These are phyloP conservation scores for Sonneratia caseolaris DNA, from an alignment of 345 rosid species.

Conservation along the genomic window DNA sequence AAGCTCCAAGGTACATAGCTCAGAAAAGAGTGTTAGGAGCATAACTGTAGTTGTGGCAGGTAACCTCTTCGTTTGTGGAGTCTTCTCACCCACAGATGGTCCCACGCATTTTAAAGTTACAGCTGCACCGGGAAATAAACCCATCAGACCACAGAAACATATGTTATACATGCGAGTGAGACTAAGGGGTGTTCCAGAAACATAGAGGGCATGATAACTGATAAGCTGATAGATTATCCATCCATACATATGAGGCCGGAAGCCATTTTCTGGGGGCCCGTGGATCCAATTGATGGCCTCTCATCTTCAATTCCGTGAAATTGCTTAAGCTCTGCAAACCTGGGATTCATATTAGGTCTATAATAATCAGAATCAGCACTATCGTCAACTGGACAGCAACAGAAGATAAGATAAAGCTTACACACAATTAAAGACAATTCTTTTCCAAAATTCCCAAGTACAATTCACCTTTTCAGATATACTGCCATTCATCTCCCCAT, in stretches of 20 bases:
- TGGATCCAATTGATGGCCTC: conserved; percentile 33
- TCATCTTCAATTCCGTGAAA: conserved; percentile 80
- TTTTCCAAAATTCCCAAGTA: not conserved
- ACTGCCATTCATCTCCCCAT: not conserved
- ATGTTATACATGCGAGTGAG: no score
- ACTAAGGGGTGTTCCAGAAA: no score
- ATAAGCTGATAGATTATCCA: not conserved
- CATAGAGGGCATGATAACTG: not conserved
- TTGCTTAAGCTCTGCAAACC: conserved; percentile 70
- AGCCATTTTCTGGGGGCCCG: conserved; percentile 73
- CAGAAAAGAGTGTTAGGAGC: not conserved
- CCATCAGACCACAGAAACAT: not conserved
- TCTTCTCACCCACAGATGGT: conserved; percentile 80
- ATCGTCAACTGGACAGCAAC: not conserved
- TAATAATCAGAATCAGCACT: not conserved
- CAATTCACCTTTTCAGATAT: not conserved
- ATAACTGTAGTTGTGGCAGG: conserved; percentile 77
- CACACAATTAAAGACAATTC: not conserved
- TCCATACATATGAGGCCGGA: conserved; percentile 65
- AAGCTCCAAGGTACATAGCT: not conserved
- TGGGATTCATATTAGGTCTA: conserved; percentile 22
- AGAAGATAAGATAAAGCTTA: not conserved
- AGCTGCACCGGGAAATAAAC: conserved; percentile 40
- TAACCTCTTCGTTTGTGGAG: conserved; percentile 57
- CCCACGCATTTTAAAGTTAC: conserved; percentile 72